A percentile compares a stretch with the other conserved stretches of the same genome.
Conservation (phyloP, 768 basidiomycete genomes). For the Auricularia auricula-judae region DNA sequence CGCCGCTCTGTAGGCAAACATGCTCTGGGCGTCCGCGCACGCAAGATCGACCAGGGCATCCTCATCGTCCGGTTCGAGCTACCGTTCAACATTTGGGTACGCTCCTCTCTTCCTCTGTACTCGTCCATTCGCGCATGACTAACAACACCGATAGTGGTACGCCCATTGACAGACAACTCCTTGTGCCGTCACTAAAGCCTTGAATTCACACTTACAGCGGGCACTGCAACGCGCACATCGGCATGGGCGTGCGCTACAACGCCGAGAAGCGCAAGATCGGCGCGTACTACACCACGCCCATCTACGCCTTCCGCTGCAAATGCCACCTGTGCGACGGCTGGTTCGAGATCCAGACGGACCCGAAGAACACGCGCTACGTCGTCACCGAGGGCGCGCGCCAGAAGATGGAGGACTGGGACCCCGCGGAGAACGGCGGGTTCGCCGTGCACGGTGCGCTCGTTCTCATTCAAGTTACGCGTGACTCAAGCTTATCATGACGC, state of each 20-base stretch:
- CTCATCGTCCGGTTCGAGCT: slow-evolving; percentile 92
- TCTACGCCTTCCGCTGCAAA: slow-evolving; percentile 93
- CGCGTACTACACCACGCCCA: slow-evolving; percentile 87
- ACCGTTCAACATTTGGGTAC: slow-evolving; percentile 82
- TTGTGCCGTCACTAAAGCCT: neutral
- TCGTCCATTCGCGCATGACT: neutral
- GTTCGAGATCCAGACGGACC: slow-evolving; percentile 98
- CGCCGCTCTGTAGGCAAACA: slow-evolving; percentile 59
- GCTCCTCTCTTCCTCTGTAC: neutral
- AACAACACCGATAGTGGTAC: neutral
- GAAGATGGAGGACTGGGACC: slow-evolving; percentile 95
- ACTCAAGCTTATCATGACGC: neutral
- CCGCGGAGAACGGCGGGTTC: slow-evolving; percentile 89
- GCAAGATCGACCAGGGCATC: slow-evolving; percentile 93
- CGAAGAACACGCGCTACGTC: slow-evolving; percentile 93
- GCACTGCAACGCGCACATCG: slow-evolving; percentile 92
- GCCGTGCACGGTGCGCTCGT: slow-evolving; percentile 60
- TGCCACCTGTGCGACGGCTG: slow-evolving; percentile 93
- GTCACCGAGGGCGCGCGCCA: slow-evolving; percentile 87
- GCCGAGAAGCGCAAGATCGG: slow-evolving; percentile 98
- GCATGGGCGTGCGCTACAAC: slow-evolving; percentile 99
- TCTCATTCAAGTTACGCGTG: slow-evolving; percentile 6
- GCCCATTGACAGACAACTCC: neutral
- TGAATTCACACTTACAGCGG: slow-evolving; percentile 41
- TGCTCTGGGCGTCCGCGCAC: slow-evolving; percentile 84